phyloP scores from a whole-genome alignment of 2,329 filamentous ascomycete genomes.

The Pyrenochaeta sp. region DNA sequence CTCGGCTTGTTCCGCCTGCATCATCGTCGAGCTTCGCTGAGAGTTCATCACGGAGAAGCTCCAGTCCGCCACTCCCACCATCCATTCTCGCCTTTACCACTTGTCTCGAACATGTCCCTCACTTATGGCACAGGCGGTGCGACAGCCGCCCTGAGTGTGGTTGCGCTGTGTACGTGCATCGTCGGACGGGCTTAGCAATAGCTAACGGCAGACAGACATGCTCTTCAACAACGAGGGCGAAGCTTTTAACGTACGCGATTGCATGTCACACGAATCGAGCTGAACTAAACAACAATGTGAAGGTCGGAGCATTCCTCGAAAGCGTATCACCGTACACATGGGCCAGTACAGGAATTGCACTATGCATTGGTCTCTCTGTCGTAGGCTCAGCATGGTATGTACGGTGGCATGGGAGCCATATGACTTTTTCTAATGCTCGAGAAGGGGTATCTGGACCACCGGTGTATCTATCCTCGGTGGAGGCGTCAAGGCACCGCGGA shows the following conservation, averaged over 20 bases:
- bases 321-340: constrained; percentile 93
- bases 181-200: constrained; percentile 25
- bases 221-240: constrained; percentile 97
- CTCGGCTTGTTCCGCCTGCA: constrained; percentile 39
- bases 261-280: not conserved
- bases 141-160: constrained; percentile 72
- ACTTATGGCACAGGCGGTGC: constrained; percentile 74
- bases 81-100: constrained; percentile 31
- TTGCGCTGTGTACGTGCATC: constrained; percentile 76
- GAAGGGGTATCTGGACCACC: constrained; percentile 97
- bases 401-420: constrained; percentile 1
- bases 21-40: constrained; percentile 37
- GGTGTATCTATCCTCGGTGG: constrained; percentile 97
- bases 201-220: constrained; percentile 75
- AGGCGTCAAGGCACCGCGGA: constrained; percentile 94
- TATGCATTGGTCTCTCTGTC: constrained; percentile 96
- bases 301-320: constrained; percentile 94
- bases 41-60: constrained; percentile 39
- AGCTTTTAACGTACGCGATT: constrained; percentile 80
- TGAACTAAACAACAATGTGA: constrained; percentile 25
- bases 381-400: constrained; percentile 95
- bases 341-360: constrained; percentile 87
- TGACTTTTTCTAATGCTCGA: constrained; percentile 21
- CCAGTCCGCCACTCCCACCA: constrained; percentile 32
- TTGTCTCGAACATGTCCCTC: constrained; percentile 69